Conservation (phyloP, 1,284 basidiomycete species). For the Pseudozyma thailandica region DNA sequence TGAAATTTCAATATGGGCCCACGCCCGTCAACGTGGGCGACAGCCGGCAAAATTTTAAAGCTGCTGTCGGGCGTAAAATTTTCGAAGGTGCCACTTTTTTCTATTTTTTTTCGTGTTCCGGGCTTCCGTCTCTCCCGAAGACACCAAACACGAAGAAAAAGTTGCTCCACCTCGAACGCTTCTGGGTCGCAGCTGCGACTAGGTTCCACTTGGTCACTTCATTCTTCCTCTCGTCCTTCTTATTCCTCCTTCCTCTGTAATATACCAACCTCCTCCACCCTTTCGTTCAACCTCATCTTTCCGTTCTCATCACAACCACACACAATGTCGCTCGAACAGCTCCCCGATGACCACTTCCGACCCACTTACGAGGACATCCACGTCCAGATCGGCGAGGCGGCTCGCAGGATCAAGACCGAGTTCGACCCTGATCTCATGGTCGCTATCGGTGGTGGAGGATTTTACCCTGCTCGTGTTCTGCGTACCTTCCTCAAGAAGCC, state of each 20-base stretch:
- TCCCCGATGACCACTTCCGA: slow-evolving; percentile 66
- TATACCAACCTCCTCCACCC: not conserved
- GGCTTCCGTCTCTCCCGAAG: not conserved
- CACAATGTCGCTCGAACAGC: slow-evolving; percentile 44
- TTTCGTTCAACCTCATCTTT: not conserved
- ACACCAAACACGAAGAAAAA: slow-evolving; percentile 1
- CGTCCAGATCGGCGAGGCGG: slow-evolving; percentile 58
- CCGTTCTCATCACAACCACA: not conserved
- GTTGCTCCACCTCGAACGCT: not conserved
- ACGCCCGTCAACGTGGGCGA: too few relatives aligned
- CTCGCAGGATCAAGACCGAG: slow-evolving; percentile 60
- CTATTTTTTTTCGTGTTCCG: not conserved
- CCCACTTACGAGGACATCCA: slow-evolving; percentile 68
- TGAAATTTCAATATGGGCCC: too few relatives aligned
- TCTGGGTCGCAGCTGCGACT: not conserved
- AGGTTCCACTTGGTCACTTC: not conserved
- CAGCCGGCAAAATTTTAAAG: too few relatives aligned
- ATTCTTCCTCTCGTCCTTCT: not conserved
- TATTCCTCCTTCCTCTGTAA: not conserved
- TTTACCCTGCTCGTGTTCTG: slow-evolving; percentile 66
- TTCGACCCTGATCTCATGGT: slow-evolving; percentile 64
- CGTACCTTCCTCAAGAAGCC: slow-evolving; percentile 66
- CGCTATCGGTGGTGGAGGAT: slow-evolving; percentile 66
- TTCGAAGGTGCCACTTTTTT: not conserved
- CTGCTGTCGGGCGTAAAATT: slow-evolving; percentile 3